Evolutionary conservation across 805 yeast genomes (phyloP).

Genomic region (Hanseniaspora mollemarum): DNA sequence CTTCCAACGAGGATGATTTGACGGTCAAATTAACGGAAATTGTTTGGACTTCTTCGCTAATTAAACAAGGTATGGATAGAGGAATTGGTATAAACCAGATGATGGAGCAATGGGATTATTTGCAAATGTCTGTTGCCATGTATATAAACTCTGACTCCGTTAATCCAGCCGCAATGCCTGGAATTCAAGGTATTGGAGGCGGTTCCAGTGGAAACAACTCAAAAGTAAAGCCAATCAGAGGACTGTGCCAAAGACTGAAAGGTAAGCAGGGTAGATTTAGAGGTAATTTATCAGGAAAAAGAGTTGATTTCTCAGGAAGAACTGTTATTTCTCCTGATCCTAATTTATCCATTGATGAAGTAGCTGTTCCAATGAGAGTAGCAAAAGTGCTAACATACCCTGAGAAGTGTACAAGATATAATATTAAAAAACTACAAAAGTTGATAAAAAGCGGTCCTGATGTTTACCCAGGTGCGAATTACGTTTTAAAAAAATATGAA

Average conservation of each 20-base stretch:
- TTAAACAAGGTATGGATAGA: conserved; percentile 86
- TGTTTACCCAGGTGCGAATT: conserved; percentile 93
- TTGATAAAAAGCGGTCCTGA: conserved; percentile 77
- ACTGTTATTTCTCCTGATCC: conserved; percentile 99
- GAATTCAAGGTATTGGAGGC: conserved; percentile 41
- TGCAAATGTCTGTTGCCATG: conserved; percentile 92
- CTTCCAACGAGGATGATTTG: conserved; percentile 92
- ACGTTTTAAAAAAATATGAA: conserved; percentile 70
- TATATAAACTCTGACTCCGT: conserved; percentile 94
- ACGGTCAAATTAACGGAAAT: conserved; percentile 93
- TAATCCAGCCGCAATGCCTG: conserved; percentile 65
- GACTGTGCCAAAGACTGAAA: conserved; percentile 90
- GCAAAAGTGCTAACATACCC: conserved; percentile 95
- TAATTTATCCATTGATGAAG: conserved; percentile 85
- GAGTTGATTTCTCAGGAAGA: conserved; percentile 97
- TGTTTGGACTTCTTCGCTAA: conserved; percentile 91
- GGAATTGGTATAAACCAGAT: conserved; percentile 85
- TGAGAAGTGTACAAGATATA: conserved; percentile 83
- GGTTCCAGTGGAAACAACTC: conserved; percentile 25
- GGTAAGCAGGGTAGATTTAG: conserved; percentile 99
- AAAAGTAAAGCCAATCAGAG: conserved; percentile 69
- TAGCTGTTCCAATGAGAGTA: conserved; percentile 94
- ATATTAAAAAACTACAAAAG: conserved; percentile 60
- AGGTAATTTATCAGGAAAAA: conserved; percentile 94
- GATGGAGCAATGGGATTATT: conserved; percentile 98